A percentile compares a stretch with the other conserved stretches of the same genome.
These are phyloP conservation scores for Fraxinus latifolia DNA, from an alignment of 305 asterid species.

Conservation along the genomic window DNA sequence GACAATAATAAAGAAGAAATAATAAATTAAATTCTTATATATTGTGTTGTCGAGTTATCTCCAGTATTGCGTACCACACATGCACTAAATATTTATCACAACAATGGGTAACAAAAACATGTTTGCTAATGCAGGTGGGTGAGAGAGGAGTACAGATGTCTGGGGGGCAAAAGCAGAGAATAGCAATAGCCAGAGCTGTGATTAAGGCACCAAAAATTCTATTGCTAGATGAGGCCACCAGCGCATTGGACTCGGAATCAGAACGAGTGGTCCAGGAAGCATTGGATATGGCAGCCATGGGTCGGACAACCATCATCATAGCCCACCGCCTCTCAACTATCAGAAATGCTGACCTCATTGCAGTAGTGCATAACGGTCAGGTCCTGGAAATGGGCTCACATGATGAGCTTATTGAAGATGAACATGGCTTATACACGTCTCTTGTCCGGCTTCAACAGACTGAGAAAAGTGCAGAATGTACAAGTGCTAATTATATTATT, in stretches of 20 bases:
- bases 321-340: constrained; percentile 97
- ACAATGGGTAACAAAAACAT: background rate
- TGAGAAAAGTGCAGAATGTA: constrained; percentile 27
- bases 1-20: background rate
- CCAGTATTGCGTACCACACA: background rate
- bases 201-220: constrained; percentile 81
- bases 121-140: constrained; percentile 61
- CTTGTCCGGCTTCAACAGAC: constrained; percentile 70
- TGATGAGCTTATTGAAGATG: constrained; percentile 48
- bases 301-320: constrained; percentile 77
- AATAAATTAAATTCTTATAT: background rate
- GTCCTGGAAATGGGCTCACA: constrained; percentile 73
- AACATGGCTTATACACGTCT: constrained; percentile 53
- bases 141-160: constrained; percentile 96
- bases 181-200: constrained; percentile 90
- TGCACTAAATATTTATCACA: background rate
- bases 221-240: constrained; percentile 92
- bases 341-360: constrained; percentile 71
- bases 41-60: background rate
- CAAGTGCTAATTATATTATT: background rate
- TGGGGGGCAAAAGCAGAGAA: constrained; percentile 93
- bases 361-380: constrained; percentile 65
- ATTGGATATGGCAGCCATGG: constrained; percentile 77
- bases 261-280: constrained; percentile 86
- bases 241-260: constrained; percentile 87